Evolutionary conservation across 2,329 filamentous ascomycete species (phyloP).

Genomic region (Curvularia lunata): DNA sequence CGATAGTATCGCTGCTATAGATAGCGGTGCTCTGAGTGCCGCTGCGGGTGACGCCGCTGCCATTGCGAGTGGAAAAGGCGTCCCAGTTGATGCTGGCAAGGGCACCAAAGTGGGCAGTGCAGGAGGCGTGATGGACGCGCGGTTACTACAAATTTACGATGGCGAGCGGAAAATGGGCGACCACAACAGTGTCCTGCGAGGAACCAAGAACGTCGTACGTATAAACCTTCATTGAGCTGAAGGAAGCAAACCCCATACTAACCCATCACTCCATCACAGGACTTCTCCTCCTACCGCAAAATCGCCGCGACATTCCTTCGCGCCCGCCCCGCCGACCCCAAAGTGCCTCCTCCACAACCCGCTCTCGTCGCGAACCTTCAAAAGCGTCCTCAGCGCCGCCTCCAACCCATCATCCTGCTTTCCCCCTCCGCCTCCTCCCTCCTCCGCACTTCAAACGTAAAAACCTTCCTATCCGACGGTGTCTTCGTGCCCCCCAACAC

Average conservation of each 20-base stretch:
- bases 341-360: constrained; percentile 42
- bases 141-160: constrained; percentile 86
- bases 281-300: constrained; percentile 94
- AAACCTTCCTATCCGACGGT: constrained; percentile 87
- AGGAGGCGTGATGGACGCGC: constrained; percentile 68
- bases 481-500: constrained; percentile 78
- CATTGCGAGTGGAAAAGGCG: constrained; percentile 57
- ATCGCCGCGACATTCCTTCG: constrained; percentile 77
- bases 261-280: constrained; percentile 59
- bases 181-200: constrained; percentile 84
- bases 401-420: constrained; percentile 88
- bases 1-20: constrained; percentile 88
- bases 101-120: constrained; percentile 46
- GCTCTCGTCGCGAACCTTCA: constrained; percentile 49
- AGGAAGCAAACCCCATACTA: constrained; percentile 11
- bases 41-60: constrained; percentile 60
- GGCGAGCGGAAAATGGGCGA: constrained; percentile 92
- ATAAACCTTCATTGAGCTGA: not conserved
- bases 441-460: constrained; percentile 93
- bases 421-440: constrained; percentile 95
- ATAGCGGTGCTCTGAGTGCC: constrained; percentile 61
- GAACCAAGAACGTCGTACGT: constrained; percentile 84
- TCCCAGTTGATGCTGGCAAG: constrained; percentile 44
- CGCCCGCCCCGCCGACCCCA: constrained; percentile 51
- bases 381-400: constrained; percentile 54